These are phyloP conservation scores for Elasticomyces elasticus DNA, from an alignment of 495 filamentous ascomycete genomes.

Conservation along the genomic window DNA sequence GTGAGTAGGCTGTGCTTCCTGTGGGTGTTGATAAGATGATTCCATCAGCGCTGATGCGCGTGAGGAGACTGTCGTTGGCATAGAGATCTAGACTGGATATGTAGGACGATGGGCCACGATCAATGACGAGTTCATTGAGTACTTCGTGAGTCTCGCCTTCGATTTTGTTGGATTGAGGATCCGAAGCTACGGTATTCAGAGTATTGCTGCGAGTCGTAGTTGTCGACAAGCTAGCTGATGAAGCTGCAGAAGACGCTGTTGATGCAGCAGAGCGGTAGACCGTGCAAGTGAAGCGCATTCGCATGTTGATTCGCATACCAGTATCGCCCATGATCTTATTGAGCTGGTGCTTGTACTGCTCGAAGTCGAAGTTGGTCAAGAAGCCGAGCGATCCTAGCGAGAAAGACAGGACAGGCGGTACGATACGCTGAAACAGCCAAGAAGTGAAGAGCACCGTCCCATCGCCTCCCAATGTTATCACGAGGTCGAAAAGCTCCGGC, in stretches of 20 bases:
- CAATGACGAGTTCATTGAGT: constrained; percentile 94
- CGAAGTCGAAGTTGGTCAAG: constrained; percentile 85
- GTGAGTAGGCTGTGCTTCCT: constrained; percentile 81
- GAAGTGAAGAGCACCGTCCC: constrained; percentile 87
- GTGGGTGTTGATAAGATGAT: constrained; percentile 96
- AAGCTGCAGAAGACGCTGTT: neutral
- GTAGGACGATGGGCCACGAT: constrained; percentile 92
- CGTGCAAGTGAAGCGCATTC: constrained; percentile 96
- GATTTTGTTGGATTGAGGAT: constrained; percentile 23
- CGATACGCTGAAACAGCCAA: constrained; percentile 88
- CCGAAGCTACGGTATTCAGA: constrained; percentile 6
- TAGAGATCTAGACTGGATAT: constrained; percentile 93
- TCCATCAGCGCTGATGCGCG: constrained; percentile 89
- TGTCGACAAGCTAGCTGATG: constrained; percentile 10
- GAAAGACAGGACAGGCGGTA: constrained; percentile 83
- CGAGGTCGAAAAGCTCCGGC: constrained; percentile 86
- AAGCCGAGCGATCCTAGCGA: constrained; percentile 83
- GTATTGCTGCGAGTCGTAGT: neutral
- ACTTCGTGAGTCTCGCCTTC: constrained; percentile 79
- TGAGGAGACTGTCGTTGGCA: constrained; percentile 83
- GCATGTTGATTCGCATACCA: constrained; percentile 89
- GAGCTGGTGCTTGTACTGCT: constrained; percentile 68
- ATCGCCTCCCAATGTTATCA: constrained; percentile 84
- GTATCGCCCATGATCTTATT: constrained; percentile 79
- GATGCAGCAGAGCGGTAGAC: constrained; percentile 51